A percentile compares a stretch with the other conserved stretches of the same genome.
Conservation (phyloP, 495 filamentous ascomycete genomes). For the Trichocladium antarcticum region DNA sequence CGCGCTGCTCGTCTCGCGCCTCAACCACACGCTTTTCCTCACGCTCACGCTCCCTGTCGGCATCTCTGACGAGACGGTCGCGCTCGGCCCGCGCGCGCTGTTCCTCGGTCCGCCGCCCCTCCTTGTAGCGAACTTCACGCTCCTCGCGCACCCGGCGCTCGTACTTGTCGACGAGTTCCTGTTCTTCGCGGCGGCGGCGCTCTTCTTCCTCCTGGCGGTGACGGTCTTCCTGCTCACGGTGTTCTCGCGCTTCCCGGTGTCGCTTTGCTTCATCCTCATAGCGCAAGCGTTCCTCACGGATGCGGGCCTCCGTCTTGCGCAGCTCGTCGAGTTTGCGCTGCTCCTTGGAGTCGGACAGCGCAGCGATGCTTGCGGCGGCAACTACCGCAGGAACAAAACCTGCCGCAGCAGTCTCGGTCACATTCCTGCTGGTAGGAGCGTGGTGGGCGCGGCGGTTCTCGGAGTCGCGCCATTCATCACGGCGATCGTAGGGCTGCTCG, state of each 20-base stretch:
- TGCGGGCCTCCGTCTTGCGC: conserved; percentile 8
- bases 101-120: conserved; percentile 15
- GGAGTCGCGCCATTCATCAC: conserved; percentile 8
- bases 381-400: conserved; percentile 2
- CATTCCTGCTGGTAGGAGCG: not conserved
- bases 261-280: conserved; percentile 17
- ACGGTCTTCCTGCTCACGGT: conserved; percentile 17
- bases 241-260: conserved; percentile 20
- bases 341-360: conserved; percentile 11
- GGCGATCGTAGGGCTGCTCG: not conserved
- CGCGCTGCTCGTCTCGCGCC: conserved; percentile 12
- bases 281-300: conserved; percentile 5
- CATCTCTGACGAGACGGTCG: conserved; percentile 3
- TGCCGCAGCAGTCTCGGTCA: not conserved
- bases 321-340: conserved; percentile 15
- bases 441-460: conserved; percentile 10
- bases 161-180: conserved; percentile 14
- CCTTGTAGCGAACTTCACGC: conserved; percentile 15
- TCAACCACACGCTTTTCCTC: conserved; percentile 19
- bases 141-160: conserved; percentile 22
- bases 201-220: conserved; percentile 20
- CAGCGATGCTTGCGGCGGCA: not conserved
- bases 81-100: conserved; percentile 17
- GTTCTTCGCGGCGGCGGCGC: conserved; percentile 7
- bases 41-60: conserved; percentile 15